Evolutionary conservation across 257 asterid species (phyloP).

Genomic region (Capsicum baccatum): DNA sequence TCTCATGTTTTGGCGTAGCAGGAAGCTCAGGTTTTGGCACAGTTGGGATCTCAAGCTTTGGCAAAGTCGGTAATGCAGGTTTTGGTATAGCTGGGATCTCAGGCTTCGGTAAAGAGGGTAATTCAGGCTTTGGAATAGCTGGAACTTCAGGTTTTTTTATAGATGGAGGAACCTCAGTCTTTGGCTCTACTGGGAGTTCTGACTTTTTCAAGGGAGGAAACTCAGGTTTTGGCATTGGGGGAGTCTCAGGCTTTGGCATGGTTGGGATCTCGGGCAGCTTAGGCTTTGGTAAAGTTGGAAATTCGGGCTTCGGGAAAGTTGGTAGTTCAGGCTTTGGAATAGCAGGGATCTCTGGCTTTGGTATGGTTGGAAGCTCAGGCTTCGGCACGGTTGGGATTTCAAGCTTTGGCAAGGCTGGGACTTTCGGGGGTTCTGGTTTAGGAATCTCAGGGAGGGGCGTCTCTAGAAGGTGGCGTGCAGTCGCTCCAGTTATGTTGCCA

Average conservation of each 20-base stretch:
- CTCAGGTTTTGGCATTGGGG: constrained; percentile 9
- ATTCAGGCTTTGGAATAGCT: neutral
- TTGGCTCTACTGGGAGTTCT: neutral
- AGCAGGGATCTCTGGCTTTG: constrained; percentile 37
- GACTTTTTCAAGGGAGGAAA: neutral
- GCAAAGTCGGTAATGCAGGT: constrained; percentile 26
- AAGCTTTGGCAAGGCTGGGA: constrained; percentile 12
- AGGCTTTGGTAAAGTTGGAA: neutral
- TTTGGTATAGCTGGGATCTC: neutral
- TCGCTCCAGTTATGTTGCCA: constrained; percentile 24
- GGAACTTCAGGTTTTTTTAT: constrained; percentile 30
- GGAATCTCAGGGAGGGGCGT: constrained; percentile 21
- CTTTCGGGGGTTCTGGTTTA: neutral
- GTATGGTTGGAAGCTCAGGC: constrained; percentile 35
- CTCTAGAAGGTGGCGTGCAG: constrained; percentile 42
- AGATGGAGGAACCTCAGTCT: neutral
- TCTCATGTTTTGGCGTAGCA: neutral
- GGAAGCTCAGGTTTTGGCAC: constrained; percentile 26
- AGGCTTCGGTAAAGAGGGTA: constrained; percentile 13
- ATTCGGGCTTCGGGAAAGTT: neutral
- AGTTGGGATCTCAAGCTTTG: neutral
- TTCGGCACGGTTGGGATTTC: constrained; percentile 6
- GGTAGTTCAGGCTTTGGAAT: constrained; percentile 32
- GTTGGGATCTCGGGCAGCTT: neutral
- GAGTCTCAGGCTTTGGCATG: neutral